A percentile compares a stretch with the other conserved stretches of the same genome.
Evolutionary conservation across 306 rosid species (phyloP).

Genomic region (Trifolium repens): DNA sequence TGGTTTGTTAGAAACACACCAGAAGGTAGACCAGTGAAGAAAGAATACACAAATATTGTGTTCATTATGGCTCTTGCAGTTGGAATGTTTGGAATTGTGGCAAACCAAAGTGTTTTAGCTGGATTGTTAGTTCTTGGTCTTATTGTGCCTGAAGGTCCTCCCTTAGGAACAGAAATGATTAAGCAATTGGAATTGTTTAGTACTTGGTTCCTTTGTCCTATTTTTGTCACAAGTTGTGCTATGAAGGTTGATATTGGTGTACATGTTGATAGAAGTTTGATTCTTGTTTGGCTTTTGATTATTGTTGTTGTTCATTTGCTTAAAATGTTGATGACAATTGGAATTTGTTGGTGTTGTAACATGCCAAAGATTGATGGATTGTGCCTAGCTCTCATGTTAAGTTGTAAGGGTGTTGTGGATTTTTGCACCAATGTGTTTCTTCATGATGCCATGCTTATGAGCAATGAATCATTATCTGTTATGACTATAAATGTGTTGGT

Average conservation of each 20-base stretch:
- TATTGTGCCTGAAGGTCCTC: constrained; percentile 66
- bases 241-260: constrained; percentile 43
- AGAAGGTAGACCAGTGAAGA: constrained; percentile 51
- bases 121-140: constrained; percentile 57
- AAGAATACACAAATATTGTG: not conserved
- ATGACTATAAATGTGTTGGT: not conserved
- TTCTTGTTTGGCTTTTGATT: not conserved
- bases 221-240: constrained; percentile 48
- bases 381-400: constrained; percentile 51
- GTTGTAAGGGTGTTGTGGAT: constrained; percentile 65
- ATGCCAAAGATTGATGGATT: constrained; percentile 51
- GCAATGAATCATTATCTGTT: not conserved
- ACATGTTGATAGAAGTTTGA: rapidly evolving
- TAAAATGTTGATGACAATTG: constrained; percentile 31
- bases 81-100: not conserved
- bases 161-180: constrained; percentile 56
- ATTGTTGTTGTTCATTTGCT: not conserved
- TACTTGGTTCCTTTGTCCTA: constrained; percentile 48
- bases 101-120: constrained; percentile 33
- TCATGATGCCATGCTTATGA: constrained; percentile 32
- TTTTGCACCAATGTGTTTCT: not conserved
- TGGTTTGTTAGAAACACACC: constrained; percentile 51
- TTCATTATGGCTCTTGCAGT: constrained; percentile 26
- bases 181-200: constrained; percentile 49
- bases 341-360: constrained; percentile 33